Base-by-base conservation (phyloP, 169 alveolate genomes). In the Plasmodium berghei region DNA sequence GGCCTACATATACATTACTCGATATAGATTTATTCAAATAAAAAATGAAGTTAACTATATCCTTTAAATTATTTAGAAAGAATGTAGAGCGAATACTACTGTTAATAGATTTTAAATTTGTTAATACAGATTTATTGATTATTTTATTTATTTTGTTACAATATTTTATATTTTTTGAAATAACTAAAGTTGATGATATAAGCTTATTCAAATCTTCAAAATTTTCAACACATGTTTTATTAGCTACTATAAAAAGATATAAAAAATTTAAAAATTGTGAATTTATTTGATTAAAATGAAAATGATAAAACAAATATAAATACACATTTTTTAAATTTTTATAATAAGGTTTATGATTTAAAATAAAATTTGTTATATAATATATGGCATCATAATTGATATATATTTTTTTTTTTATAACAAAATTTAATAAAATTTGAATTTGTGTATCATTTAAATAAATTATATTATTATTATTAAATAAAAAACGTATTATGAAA, bases 261-360 rank as follows among this genome's bases (percentile, higher is more conserved):
- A 77, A 22, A 48, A 64, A 42, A 52, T 56, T 77, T 63, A 77
- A 63, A 48, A 77, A 77, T 8, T 62, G 14, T 16, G 49, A 12
- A 64, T 18, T 52, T 49, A 77, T 63, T 49, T 9, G 48, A 55
- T 62, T 63, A 58, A 77, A 77, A 64, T 77, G 77, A 48, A 63
- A 77, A 63, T 77, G 75, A 48, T 49, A 77, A 69, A 70, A 77
- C 16, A 77, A 63, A 58, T 77, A 77, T 46, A 45, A 49, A 63
- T 49, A 63, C 10, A 54, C 42, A 64, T 77, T 77, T 24, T 77
- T 63, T 45, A 63, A 20, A 77, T 77, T 77, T 52, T 77, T 77
- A 77, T 63, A 77, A 77, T 52, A 45, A 3, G 89, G 89, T 42
- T 77, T 77, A 66, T 77, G 89, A 26, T 77, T 63, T 16, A 77